Evolutionary conservation across 805 yeast genomes (phyloP).

Genomic region (Ogataea minuta): DNA sequence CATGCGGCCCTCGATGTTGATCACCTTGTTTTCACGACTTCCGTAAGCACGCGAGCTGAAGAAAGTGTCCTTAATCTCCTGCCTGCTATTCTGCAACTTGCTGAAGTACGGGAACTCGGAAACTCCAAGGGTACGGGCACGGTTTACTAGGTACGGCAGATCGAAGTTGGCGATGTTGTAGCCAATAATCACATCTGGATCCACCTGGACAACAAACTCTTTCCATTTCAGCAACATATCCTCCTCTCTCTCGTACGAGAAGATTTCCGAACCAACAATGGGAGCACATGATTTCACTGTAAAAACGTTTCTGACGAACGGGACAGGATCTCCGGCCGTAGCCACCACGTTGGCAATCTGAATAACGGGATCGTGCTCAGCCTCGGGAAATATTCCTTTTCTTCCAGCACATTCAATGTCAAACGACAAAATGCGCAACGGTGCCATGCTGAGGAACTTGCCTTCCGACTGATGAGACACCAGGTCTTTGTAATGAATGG

Average conservation of each 20-base stretch:
- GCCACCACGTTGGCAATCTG: constrained; percentile 96
- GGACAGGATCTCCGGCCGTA: constrained; percentile 75
- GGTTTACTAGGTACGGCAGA: constrained; percentile 84
- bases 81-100: constrained; percentile 62
- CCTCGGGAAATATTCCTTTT: constrained; percentile 94
- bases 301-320: constrained; percentile 92
- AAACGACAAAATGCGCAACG: constrained; percentile 86
- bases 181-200: constrained; percentile 96
- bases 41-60: constrained; percentile 97
- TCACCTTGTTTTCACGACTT: constrained; percentile 86
- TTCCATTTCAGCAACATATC: constrained; percentile 87
- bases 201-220: constrained; percentile 77
- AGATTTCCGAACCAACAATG: constrained; percentile 89
- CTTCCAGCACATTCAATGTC: constrained; percentile 99
- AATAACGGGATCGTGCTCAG: constrained; percentile 89
- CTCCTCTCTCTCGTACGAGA: constrained; percentile 68
- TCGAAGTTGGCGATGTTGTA: constrained; percentile 94
- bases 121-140: constrained; percentile 73
- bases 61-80: constrained; percentile 75
- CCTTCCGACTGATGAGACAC: constrained; percentile 87
- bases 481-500: constrained; percentile 63
- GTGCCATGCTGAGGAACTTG: constrained; percentile 90
- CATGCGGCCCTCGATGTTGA: constrained; percentile 93
- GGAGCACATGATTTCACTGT: constrained; percentile 90
- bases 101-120: constrained; percentile 82